Base-by-base conservation (phyloP, 2,329 filamentous ascomycete species). In the Plectosphaerella sp. region DNA sequence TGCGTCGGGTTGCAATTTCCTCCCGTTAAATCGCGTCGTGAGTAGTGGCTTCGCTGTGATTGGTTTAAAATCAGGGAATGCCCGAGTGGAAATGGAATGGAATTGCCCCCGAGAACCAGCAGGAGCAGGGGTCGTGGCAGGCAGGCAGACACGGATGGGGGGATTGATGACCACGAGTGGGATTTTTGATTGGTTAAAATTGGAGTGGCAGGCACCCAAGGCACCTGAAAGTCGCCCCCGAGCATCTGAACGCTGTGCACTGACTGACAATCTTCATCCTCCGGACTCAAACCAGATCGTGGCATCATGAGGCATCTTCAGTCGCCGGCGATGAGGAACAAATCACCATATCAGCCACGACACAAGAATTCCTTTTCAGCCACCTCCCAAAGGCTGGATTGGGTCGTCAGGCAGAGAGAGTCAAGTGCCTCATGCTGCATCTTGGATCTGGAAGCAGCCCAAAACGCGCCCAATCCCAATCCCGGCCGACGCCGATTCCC, bases 381-480 rank as follows among this genome's bases (percentile, higher is more conserved):
- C 41, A 20, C 11, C 12, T 41, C 35, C 35, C 11, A 22, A 18
- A 3, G 3, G 37, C 41, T 43, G 10, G 11, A 11, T 16, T 9
- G 41, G 41, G 41, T 43, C n/a, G 41, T 20, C 41, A 20, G 16
- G 18, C 28, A 33, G 28, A 33, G 28, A 33, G 8, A 33, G 8
- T 33, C 18, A 20, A 43, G 41, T 20, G 41, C 41, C 22, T n/a
- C 5, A 28, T 28, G 45, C 47, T 48, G 47, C 47, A 41, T 48
- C 33, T 42, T n/a, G n/a, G 39, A 42, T 42, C 48, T 50, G 39
- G 48, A 50, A 24, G 48, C 48, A 50, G 48, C 48, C 48, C 48
- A 42, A 22, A 50, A 45, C 37, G 41, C 43, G 43, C 48, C 48
- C 48, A 50, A 50, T 50, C 48, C 48, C 48, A 50, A 50, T 50